Evolutionary conservation across 306 rosid species (phyloP).

Genomic region (Rosa rugosa): DNA sequence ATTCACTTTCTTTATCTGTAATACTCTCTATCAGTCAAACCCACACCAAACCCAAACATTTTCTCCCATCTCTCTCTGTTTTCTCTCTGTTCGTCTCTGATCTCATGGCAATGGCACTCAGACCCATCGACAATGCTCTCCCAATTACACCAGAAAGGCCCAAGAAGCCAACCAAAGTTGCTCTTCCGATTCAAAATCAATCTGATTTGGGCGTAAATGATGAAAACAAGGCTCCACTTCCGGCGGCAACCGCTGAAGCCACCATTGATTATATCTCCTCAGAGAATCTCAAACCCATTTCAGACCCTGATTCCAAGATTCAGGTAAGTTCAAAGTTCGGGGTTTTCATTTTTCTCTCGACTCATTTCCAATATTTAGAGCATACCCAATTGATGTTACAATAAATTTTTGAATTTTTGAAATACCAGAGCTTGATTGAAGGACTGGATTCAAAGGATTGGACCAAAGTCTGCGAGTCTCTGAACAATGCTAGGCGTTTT

Average conservation of each 20-base stretch:
- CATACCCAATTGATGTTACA: conserved; percentile 12
- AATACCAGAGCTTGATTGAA: conserved; percentile 55
- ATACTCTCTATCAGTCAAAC: background rate
- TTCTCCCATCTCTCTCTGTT: background rate
- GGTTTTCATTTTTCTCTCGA: background rate
- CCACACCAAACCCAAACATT: background rate
- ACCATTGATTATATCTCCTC: conserved; percentile 67
- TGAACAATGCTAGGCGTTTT: conserved; percentile 70
- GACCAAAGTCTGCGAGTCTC: conserved; percentile 68
- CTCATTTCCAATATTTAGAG: background rate
- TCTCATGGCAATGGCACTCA: conserved; percentile 67
- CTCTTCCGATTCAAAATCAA: conserved; percentile 44
- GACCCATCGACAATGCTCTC: conserved; percentile 87
- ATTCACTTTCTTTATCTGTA: background rate
- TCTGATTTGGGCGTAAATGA: conserved; percentile 36
- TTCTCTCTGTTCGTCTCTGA: conserved; percentile 8
- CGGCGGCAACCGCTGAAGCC: conserved; percentile 51
- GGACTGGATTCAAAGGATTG: conserved; percentile 78
- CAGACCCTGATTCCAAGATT: conserved; percentile 63
- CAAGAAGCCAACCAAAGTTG: conserved; percentile 65
- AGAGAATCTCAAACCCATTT: conserved; percentile 66
- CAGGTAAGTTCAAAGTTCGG: conserved; percentile 28
- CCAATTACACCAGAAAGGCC: conserved; percentile 67
- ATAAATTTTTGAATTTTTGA: background rate
- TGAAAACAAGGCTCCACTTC: conserved; percentile 55